Conservation (phyloP, 2,329 filamentous ascomycete species). For the Alternaria sp. region DNA sequence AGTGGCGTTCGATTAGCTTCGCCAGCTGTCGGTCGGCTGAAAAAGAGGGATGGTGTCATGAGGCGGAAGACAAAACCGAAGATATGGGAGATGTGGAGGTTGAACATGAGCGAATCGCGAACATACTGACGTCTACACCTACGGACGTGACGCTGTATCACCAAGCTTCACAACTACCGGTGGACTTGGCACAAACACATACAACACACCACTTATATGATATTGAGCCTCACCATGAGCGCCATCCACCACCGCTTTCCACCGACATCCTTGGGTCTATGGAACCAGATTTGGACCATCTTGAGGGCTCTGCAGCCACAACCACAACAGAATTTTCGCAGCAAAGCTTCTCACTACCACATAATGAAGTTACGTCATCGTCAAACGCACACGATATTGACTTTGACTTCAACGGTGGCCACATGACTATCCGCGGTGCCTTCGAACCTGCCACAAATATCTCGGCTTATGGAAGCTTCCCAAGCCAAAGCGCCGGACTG, state of each 20-base stretch:
- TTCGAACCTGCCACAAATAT: constrained; percentile 49
- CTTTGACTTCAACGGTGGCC: constrained; percentile 54
- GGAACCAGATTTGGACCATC: constrained; percentile 36
- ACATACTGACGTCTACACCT: constrained; percentile 5
- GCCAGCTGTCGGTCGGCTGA: constrained; percentile 3
- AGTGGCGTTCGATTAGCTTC: constrained; percentile 48
- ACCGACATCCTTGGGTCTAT: constrained; percentile 36
- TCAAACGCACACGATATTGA: constrained; percentile 43
- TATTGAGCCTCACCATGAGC: constrained; percentile 23
- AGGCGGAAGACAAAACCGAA: constrained; percentile 19
- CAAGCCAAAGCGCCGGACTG: not conserved
- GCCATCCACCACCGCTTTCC: constrained; percentile 36
- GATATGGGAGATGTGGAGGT: constrained; percentile 12
- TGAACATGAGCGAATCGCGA: constrained; percentile 6
- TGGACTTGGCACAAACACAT: constrained; percentile 26
- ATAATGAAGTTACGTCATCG: constrained; percentile 31
- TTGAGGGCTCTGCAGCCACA: constrained; percentile 30
- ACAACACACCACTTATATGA: constrained; percentile 25
- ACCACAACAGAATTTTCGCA: constrained; percentile 40
- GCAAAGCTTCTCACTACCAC: constrained; percentile 33
- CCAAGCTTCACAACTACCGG: constrained; percentile 17
- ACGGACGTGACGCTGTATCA: constrained; percentile 27
- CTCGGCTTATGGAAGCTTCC: constrained; percentile 30
- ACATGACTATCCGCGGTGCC: constrained; percentile 49
- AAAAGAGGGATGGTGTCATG: constrained; percentile 30